These are phyloP conservation scores for Pseudozyma pruni DNA, from an alignment of 1,284 basidiomycete species.

Conservation along the genomic window DNA sequence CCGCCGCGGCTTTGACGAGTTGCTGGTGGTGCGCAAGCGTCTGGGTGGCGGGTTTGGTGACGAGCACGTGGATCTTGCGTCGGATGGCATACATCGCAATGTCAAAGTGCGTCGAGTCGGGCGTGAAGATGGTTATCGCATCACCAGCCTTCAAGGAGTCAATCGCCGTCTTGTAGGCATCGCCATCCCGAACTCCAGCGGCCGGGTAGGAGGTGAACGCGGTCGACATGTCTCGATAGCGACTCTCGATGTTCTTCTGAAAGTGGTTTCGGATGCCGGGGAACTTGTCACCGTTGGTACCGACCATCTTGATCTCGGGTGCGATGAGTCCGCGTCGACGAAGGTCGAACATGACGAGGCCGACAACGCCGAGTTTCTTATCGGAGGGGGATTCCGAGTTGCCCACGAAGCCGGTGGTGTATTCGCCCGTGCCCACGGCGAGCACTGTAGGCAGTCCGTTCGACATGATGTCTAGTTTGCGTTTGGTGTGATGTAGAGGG, in stretches of 20 bases:
- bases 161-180: slow-evolving; percentile 89
- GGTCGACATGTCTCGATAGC: slow-evolving; percentile 86
- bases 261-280: slow-evolving; percentile 84
- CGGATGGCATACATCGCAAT: slow-evolving; percentile 87
- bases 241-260: slow-evolving; percentile 81
- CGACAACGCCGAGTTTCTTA: slow-evolving; percentile 89
- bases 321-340: slow-evolving; percentile 82
- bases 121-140: slow-evolving; percentile 87
- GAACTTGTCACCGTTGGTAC: slow-evolving; percentile 84
- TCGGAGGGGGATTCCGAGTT: slow-evolving; percentile 90
- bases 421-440: slow-evolving; percentile 50
- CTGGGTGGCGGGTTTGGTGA: slow-evolving; percentile 92
- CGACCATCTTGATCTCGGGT: slow-evolving; percentile 79
- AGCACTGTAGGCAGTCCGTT: slow-evolving; percentile 41
- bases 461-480: slow-evolving; percentile 2
- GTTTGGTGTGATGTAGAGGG: not conserved
- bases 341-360: slow-evolving; percentile 87
- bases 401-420: slow-evolving; percentile 92
- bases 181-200: slow-evolving; percentile 76
- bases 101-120: slow-evolving; percentile 79
- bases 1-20: slow-evolving; percentile 78
- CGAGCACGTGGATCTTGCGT: slow-evolving; percentile 83
- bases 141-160: slow-evolving; percentile 81
- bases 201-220: slow-evolving; percentile 85
- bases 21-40: slow-evolving; percentile 82